phyloP scores from a whole-genome alignment of 2,329 filamentous ascomycete species.

The Botrytis sinoallii region DNA sequence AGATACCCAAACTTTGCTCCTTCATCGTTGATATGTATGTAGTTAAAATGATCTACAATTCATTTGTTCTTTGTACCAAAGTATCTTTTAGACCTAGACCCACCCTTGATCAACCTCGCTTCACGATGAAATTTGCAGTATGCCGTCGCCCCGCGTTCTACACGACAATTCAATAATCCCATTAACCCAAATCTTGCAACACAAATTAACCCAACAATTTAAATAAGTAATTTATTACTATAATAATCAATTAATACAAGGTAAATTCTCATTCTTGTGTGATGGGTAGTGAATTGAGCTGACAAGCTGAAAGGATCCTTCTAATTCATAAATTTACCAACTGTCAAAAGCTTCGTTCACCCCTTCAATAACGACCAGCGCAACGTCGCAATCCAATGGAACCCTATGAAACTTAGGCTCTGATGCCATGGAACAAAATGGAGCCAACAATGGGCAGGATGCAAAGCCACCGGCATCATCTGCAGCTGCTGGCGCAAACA shows the following conservation, averaged over 20 bases:
- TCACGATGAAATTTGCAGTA: constrained; percentile 20
- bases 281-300: constrained; percentile 21
- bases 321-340: not conserved
- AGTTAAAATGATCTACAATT: constrained; percentile 8
- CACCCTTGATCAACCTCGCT: constrained; percentile 20
- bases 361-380: constrained; percentile 26
- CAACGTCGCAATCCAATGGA: constrained; percentile 37
- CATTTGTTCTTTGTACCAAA: constrained; percentile 15
- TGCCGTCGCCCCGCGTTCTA: constrained; percentile 18
- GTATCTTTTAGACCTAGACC: constrained; percentile 4
- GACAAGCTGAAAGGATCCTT: constrained; percentile 21
- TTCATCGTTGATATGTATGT: constrained; percentile 8
- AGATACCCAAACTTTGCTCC: constrained; percentile 2
- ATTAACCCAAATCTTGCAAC: constrained; percentile 12
- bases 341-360: constrained; percentile 16
- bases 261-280: not conserved
- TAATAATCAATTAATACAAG: not conserved
- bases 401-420: constrained; percentile 35
- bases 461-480: constrained; percentile 37
- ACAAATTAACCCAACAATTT: not conserved
- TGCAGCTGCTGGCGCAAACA: constrained; percentile 37
- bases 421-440: constrained; percentile 40
- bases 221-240: not conserved
- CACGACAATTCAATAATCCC: constrained; percentile 8
- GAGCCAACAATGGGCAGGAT: constrained; percentile 36